Base-by-base conservation (phyloP, 2,329 filamentous ascomycete genomes). In the Colletotrichum tropicale region DNA sequence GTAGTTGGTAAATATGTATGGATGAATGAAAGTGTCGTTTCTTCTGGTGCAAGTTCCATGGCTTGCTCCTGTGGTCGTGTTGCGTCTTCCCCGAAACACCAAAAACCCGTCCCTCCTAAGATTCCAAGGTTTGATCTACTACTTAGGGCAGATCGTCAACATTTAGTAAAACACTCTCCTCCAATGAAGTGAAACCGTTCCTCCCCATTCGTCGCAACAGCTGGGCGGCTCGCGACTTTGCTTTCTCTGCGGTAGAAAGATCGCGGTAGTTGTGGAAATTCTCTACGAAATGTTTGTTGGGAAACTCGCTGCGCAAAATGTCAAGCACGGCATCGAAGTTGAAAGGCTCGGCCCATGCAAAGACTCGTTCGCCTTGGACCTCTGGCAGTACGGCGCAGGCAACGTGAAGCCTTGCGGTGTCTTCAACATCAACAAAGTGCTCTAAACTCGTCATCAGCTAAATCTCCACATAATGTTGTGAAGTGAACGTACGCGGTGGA, bases 381-480 rank as follows among this genome's bases (percentile, higher is more conserved):
- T 84, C 82, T 0, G 84, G 82, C 28, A 89, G 83, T 0, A 91
- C 82, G 8, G 89, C 82, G 0, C 87, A 90, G 4, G 88, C 87
- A 5, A 92, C 83, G 55, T 92, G 90, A 0, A 93, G 80, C 1
- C 86, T 82, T 0, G 89, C 90, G 4, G 80, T 80, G 67, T 92
- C 90, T 16, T 87, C 82, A 0, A 89, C 86, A 77, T 90, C 83
- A 34, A 90, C 82, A 79, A 82, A 87, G 80, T 87, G 84, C 80
- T 84, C 86, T 90, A 30, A 1, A 6, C 9, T 58, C 15, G 3
- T 5, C 24, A 8, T 26, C 3, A 26, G 16, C 70, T 16, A 26
- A 58, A 4, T 16, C 28, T 2, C 24, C 3, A 6, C 8, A 15
- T 24, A 6, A 12, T 5, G 15, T 15, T 8, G 5, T 2, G 4